Conservation (phyloP, 1,284 basidiomycete species). For the Apiotrichum brassicae region DNA sequence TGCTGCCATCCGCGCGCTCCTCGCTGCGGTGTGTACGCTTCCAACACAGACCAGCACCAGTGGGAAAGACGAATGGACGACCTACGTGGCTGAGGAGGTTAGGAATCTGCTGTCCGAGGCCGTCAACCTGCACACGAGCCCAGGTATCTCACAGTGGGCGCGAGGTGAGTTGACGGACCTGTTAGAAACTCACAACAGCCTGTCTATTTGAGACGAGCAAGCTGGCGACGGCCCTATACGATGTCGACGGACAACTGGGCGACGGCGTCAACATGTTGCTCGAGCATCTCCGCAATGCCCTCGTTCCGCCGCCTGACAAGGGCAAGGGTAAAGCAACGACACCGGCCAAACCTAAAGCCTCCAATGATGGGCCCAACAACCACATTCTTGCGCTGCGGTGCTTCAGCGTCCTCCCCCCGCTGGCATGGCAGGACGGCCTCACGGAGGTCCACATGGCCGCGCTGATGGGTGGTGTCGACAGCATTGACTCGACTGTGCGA, state of each 20-base stretch:
- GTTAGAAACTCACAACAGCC: slow-evolving; percentile 4
- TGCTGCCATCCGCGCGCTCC: slow-evolving; percentile 1
- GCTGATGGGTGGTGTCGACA: slow-evolving; percentile 39
- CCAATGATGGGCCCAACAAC: slow-evolving; percentile 23
- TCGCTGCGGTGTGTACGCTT: slow-evolving; percentile 4
- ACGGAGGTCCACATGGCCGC: slow-evolving; percentile 32
- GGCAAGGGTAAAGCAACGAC: slow-evolving; percentile 3
- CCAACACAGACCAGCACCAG: neutral
- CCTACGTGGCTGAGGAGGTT: neutral
- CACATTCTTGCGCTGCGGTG: slow-evolving; percentile 35
- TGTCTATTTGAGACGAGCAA: slow-evolving; percentile 8
- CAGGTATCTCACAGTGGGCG: slow-evolving; percentile 1
- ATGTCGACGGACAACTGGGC: neutral
- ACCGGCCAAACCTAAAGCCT: neutral
- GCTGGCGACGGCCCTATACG: slow-evolving; percentile 3
- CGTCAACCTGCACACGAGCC: neutral
- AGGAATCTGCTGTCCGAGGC: slow-evolving; percentile 7
- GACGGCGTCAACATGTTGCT: slow-evolving; percentile 2
- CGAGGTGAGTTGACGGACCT: neutral
- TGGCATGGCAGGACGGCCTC: slow-evolving; percentile 27
- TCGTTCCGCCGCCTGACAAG: slow-evolving; percentile 8
- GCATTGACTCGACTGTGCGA: slow-evolving; percentile 31
- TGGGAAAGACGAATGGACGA: neutral
- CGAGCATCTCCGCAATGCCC: slow-evolving; percentile 6
- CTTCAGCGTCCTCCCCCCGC: slow-evolving; percentile 20